Evolutionary conservation across 192 early-diverging fungal genomes (phyloP), one percentile per base, ranked within the genome.

Genomic region (Coemansia sp.): DNA sequence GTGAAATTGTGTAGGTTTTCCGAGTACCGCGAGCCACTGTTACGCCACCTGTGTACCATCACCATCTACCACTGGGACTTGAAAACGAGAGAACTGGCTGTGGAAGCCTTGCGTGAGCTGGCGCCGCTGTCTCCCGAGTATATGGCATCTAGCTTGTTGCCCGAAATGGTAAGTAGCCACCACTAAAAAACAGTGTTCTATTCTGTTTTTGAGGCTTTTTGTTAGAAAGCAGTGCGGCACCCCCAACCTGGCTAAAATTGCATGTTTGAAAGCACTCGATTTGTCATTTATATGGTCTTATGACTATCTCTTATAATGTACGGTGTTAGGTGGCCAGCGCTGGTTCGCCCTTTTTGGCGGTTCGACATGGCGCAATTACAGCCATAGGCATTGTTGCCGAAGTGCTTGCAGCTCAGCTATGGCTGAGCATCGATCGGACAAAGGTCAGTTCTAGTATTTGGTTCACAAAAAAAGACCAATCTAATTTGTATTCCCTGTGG

Each of bases 31-130:
- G 73, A 86, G 61, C 88, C 87, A 49, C 79, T 98, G 34, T 80
- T 96, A 24, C 72, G 86, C 13, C 93, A 96, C 68, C 76, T 97
- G 2, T 75, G 91, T 11, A 85, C 82, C 3, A 67, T 84, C 31
- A 91, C 91, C 5, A 76, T 92, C 6, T 68, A 85, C 46, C 97
- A 99, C 72, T 99, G 97, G 97, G 96, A 99, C 69, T 78, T 88
- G 51, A 66, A 76, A 29, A 91, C 97, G 59, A 88, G 97, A 7
- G 87, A 89, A 16, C 80, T 97, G 33, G 92, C 92, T 0, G 89
- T 93, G 13, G 87, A 92, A 34, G 80, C 94, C 1, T 79, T 99
- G 71, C 81, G 84, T 10, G 83, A 77, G 22, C 77, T 99, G 20
- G 87, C 88, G 36, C 78, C 85, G 5, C 76, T 92, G 12, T 88